Conservation (phyloP, 352 stramenopile species). For the Phytophthora rubi region DNA sequence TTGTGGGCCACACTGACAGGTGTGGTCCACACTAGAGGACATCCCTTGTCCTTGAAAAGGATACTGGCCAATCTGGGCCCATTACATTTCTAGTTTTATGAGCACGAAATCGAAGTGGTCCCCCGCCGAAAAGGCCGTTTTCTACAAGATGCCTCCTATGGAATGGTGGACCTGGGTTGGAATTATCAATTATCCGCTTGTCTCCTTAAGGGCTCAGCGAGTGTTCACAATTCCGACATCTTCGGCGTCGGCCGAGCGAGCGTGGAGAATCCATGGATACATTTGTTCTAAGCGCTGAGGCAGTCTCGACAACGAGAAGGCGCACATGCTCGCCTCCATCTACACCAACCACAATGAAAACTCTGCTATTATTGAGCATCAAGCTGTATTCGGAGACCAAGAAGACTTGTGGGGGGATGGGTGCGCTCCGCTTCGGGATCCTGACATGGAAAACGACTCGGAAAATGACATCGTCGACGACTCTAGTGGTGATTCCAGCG, state of each 20-base stretch:
- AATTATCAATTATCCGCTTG: not conserved
- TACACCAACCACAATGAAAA: not conserved
- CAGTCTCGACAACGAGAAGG: slow-evolving; percentile 1
- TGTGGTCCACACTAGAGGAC: too few species aligned
- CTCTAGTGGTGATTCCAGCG: too few species aligned
- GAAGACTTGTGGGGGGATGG: too few species aligned
- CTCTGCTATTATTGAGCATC: too few species aligned
- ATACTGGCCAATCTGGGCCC: too few species aligned
- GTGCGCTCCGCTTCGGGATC: too few species aligned
- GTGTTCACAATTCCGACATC: slow-evolving; percentile 9
- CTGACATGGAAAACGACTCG: too few species aligned
- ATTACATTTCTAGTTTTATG: too few species aligned
- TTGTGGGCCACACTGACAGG: too few species aligned
- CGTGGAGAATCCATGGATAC: slow-evolving; percentile 3
- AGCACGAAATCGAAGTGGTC: not conserved
- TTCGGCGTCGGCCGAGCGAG: not conserved
- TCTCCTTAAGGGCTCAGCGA: not conserved
- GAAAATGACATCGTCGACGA: too few species aligned
- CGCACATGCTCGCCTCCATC: not conserved
- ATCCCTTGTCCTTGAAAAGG: too few species aligned
- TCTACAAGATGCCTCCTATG: not conserved
- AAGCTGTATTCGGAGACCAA: too few species aligned
- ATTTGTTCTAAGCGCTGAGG: not conserved
- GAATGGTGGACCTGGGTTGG: slow-evolving; percentile 8
- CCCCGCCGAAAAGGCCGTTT: not conserved